phyloP scores from a whole-genome alignment of 106 monocot genomes.

The Dioscorea zingiberensis region DNA sequence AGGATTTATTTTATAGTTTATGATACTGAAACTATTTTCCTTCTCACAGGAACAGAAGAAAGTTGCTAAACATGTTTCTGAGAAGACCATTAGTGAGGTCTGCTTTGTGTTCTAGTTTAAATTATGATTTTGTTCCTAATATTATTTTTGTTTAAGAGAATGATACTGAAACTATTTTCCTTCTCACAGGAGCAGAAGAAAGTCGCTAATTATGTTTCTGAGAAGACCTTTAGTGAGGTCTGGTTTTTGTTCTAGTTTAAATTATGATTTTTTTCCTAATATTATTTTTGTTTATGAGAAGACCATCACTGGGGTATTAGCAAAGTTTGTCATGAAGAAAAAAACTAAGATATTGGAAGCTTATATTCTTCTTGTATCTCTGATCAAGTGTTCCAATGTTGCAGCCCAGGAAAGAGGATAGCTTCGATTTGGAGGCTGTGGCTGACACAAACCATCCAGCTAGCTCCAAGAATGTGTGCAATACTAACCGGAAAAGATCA shows the following conservation, averaged over 20 bases:
- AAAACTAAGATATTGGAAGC: not conserved
- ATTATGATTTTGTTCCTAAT: no score
- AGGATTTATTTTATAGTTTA: no score
- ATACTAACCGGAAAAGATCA: slow-evolving; percentile 21
- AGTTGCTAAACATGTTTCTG: slow-evolving; percentile 10
- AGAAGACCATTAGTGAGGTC: not conserved
- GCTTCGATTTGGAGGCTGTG: not conserved
- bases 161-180: no score
- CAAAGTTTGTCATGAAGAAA: not conserved
- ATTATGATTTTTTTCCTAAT: no score
- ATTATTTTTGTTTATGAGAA: not conserved
- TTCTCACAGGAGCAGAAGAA: no score
- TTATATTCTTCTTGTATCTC: not conserved
- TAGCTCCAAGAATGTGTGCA: slow-evolving; percentile 8
- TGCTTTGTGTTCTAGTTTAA: no score
- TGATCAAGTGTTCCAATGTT: not conserved
- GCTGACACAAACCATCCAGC: slow-evolving; percentile 3
- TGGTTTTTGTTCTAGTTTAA: no score
- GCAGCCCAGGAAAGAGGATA: not conserved
- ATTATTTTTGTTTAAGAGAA: no score
- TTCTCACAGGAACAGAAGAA: slow-evolving; percentile 24
- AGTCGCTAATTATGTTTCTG: no score
- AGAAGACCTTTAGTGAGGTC: no score
- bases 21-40: no score
- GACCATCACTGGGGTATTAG: slow-evolving; percentile 8